Base-by-base conservation (phyloP, 805 yeast species). In the Suhomyces emberorum region DNA sequence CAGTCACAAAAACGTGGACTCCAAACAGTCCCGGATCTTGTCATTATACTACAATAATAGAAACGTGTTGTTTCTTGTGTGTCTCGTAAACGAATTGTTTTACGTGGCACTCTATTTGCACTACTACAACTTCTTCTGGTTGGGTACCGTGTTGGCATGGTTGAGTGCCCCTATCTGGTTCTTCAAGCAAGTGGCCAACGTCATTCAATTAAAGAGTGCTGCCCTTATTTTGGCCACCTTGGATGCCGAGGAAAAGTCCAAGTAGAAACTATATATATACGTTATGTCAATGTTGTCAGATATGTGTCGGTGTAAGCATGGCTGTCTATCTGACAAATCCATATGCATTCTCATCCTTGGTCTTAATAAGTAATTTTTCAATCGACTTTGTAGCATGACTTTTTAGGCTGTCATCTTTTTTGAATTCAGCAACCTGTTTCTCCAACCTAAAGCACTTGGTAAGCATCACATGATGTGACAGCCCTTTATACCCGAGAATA, bases 41-140 rank as follows among this genome's bases (percentile, higher is more conserved):
- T 78, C 81, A 48, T 72, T 91, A 45, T 93, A 93, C 71, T 93
- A 93, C 66, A 85, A 88, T 41, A 84, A 87, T 69, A 77, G 88
- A 53, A 76, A 59, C 12, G 95, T 93, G 14, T 70, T 93, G 44
- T 93, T 93, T 64, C 61, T 80, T 15, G 89, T 93, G 44, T 93
- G 99, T 63, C 87, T 93, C 17, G 84, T 89, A 44, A 93, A 93
- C 63, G 99, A 93, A 67, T 61, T 88, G 35, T 95, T 93, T 60
- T 95, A 86, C 57, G 84, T 89, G 56, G 96, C 95, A 1, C 59
- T 89, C 32, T 93, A 93, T 59, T 70, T 91, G 57, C 78, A 76
- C 56, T 76, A 82, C 44, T 88, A 86, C 60, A 66, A 77, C 25
- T 68, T 59, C 23, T 69, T 74, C 48, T 78, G 83, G 61, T 61